Evolutionary conservation across 2,329 filamentous ascomycete species (phyloP).

Genomic region (Pestalotiopsis sp.): DNA sequence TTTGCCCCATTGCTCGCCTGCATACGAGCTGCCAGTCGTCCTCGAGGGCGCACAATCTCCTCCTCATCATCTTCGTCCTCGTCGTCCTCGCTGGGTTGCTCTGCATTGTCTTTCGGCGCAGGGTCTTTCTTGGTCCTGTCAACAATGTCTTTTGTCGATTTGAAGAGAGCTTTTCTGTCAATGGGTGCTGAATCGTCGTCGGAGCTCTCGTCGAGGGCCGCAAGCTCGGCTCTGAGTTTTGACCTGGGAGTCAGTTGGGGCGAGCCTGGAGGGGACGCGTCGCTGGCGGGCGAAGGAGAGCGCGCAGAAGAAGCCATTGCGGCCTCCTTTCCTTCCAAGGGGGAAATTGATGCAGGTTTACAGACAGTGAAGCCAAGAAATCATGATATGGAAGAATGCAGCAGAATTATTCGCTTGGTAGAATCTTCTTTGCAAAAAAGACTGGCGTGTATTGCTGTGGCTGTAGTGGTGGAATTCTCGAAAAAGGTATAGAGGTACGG

Average conservation of each 20-base stretch:
- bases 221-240: conserved; percentile 58
- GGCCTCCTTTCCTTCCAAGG: conserved; percentile 13
- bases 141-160: conserved; percentile 22
- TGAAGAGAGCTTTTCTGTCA: conserved; percentile 26
- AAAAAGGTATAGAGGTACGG: conserved; percentile 9
- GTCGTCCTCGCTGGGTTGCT: conserved; percentile 35
- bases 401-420: background rate
- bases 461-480: conserved; percentile 12
- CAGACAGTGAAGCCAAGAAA: conserved; percentile 17
- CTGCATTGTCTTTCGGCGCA: conserved; percentile 20
- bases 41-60: conserved; percentile 43
- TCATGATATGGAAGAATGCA: conserved; percentile 16
- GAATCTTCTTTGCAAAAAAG: conserved; percentile 11
- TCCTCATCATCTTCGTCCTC: conserved; percentile 45
- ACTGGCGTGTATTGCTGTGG: conserved; percentile 7
- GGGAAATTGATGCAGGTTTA: conserved; percentile 15
- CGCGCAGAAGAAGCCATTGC: conserved; percentile 51
- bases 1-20: conserved; percentile 12
- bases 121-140: conserved; percentile 17
- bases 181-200: conserved; percentile 35
- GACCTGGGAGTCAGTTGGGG: conserved; percentile 53
- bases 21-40: conserved; percentile 36
- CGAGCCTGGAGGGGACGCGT: conserved; percentile 44
- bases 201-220: conserved; percentile 49
- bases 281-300: conserved; percentile 46